Conservation (phyloP, 73 alveolate genomes). For the Durusdinium trenchii region DNA sequence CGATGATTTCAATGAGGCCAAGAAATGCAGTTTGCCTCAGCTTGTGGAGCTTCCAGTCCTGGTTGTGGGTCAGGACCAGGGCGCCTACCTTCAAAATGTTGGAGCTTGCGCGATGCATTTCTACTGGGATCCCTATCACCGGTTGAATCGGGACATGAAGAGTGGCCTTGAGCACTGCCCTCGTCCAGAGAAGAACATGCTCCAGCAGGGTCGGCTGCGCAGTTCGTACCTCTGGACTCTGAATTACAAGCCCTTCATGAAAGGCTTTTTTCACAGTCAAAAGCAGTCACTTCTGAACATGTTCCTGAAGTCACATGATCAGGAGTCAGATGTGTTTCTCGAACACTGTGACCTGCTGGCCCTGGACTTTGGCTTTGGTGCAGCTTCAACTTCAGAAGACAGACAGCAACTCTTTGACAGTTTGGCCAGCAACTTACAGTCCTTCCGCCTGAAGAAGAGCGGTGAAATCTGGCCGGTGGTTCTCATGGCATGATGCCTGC, state of each 20-base stretch:
- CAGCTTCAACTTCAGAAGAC: background rate
- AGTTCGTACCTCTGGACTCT: background rate
- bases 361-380: background rate
- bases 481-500: background rate
- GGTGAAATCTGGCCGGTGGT: background rate
- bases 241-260: background rate
- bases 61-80: too few species aligned
- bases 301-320: background rate
- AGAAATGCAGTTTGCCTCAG: too few species aligned
- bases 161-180: background rate
- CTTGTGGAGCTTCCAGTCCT: too few species aligned
- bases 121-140: background rate
- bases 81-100: too few species aligned
- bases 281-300: background rate
- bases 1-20: too few species aligned
- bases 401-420: background rate
- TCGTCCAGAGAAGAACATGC: background rate
- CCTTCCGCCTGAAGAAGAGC: background rate
- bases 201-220: background rate
- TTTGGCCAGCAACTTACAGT: background rate
- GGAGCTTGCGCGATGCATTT: too few species aligned
- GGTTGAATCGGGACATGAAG: background rate
- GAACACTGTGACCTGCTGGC: background rate
- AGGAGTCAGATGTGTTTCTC: background rate
- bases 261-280: background rate